Evolutionary conservation across 1,139 yeast species (phyloP), one percentile per base, ranked within the genome.

Genomic region (Yamadazyma conglobata): DNA sequence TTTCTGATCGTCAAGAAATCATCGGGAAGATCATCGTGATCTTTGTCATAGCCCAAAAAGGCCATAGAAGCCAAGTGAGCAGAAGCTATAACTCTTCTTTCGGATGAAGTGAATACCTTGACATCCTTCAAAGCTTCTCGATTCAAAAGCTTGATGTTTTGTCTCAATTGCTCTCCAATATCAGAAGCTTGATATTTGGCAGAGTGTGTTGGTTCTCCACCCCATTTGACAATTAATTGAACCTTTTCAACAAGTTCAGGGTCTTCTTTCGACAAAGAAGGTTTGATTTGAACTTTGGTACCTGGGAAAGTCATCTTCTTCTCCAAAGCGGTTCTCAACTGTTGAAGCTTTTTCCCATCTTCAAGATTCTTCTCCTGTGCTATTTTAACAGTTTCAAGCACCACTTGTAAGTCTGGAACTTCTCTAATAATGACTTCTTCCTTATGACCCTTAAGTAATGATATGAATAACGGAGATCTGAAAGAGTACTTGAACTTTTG

Each of bases 181-280:
- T 93, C 99, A 18, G 81, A 73, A 1, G 96, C 95, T 61, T 93
- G 99, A 54, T 87, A 85, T 38, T 82, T 75, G 1, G 98, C 97
- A 7, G 97, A 88, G 56, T 93, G 99, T 2, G 99, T 93, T 7
- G 98, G 96, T 56, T 93, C 99, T 43, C 99, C 99, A 47, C 98
- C 98, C 98, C 98, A 93, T 56, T 93, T 93, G 47, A 91, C 68
- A 41, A 91, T 93, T 41, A 93, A 79, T 58, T 93, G 98, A 14
- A 91, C 96, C 52, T 93, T 93, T 43, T 89, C 97, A 12, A 91
- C 94, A 4, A 54, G 31, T 30, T 83, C 89, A 7, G 77, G 74
- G 33, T 62, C 68, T 23, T 76, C 81, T 6, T 67, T 62, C 46
- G 76, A 73, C 32, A 88, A 55, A 4, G 94, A 78, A 0, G 99